phyloP scores from a whole-genome alignment of 2,329 filamentous ascomycete genomes.

The Fusarium redolens region DNA sequence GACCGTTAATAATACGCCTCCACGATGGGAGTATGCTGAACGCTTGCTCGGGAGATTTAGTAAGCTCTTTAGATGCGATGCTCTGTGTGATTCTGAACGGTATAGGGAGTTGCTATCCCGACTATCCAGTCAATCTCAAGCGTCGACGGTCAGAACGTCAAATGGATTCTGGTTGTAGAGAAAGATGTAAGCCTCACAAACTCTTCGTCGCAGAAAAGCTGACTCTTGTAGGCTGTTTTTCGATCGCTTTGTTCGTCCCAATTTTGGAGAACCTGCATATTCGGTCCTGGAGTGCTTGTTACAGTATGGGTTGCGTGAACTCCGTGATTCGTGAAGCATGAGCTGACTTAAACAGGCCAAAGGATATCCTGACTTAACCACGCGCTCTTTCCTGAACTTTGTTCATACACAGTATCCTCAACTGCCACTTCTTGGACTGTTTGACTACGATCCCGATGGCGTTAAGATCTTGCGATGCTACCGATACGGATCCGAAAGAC shows the following conservation, averaged over 20 bases:
- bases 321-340: neutral
- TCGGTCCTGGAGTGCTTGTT: conserved; percentile 71
- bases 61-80: conserved; percentile 17
- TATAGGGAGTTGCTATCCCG: conserved; percentile 72
- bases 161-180: conserved; percentile 80
- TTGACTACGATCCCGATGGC: conserved; percentile 83
- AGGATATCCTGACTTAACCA: conserved; percentile 82
- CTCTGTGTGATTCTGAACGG: conserved; percentile 18
- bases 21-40: conserved; percentile 56
- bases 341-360: conserved; percentile 68
- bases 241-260: conserved; percentile 69
- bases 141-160: conserved; percentile 60
- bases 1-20: conserved; percentile 62
- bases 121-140: conserved; percentile 59
- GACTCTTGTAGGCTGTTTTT: conserved; percentile 73
- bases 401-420: conserved; percentile 60
- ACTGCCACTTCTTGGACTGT: conserved; percentile 70
- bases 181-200: conserved; percentile 70
- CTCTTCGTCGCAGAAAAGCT: conserved; percentile 23
- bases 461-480: conserved; percentile 80
- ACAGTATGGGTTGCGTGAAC: conserved; percentile 62
- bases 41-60: conserved; percentile 46
- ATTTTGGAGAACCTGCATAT: conserved; percentile 63
- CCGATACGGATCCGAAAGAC: conserved; percentile 72
- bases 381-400: conserved; percentile 70